phyloP scores from a whole-genome alignment of 1,284 basidiomycete genomes.

The Puccinia novopanici region DNA sequence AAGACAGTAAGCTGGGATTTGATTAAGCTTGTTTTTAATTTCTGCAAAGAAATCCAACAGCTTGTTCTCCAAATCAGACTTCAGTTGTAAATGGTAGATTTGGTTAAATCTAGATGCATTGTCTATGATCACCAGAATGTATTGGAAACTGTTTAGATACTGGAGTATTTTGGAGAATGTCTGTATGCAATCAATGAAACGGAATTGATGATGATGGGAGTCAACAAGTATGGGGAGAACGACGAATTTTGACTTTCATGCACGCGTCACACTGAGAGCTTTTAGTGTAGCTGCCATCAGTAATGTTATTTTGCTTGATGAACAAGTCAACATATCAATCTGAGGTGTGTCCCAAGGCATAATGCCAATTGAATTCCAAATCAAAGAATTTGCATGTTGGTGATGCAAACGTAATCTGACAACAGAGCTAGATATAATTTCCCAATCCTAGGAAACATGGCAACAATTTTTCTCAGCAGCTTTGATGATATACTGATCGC shows the following conservation, averaged over 20 bases:
- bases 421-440: background rate
- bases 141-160: background rate
- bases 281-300: background rate
- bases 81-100: background rate
- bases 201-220: no score
- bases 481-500: slow-evolving; percentile 2
- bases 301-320: background rate
- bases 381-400: background rate
- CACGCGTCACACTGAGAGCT: background rate
- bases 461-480: background rate
- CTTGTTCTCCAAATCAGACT: background rate
- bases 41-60: background rate
- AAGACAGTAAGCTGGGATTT: background rate
- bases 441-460: background rate
- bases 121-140: background rate
- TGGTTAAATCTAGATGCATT: slow-evolving; percentile 2
- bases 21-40: background rate
- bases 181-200: no score
- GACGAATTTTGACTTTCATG: no score
- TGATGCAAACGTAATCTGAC: background rate
- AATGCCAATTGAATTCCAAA: background rate
- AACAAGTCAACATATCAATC: background rate
- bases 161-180: background rate
- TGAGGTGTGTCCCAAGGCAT: background rate
- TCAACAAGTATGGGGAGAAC: no score